Conservation (phyloP, 371 early-diverging fungal species). For the Lichtheimia ramosa region DNA sequence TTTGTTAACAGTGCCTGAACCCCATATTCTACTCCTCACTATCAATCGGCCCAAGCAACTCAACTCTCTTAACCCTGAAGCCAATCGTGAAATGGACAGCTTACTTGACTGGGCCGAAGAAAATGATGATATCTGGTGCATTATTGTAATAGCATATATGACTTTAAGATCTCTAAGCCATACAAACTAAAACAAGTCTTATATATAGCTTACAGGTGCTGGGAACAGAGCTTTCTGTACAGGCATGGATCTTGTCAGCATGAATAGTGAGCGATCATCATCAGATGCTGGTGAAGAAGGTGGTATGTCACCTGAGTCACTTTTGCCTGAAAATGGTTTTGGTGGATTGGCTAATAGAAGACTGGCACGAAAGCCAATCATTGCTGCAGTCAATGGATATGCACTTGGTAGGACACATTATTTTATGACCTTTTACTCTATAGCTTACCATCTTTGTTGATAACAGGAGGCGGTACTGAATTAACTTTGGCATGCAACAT, state of each 20-base stretch:
- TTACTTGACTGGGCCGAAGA: conserved; percentile 49
- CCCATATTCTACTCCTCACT: conserved; percentile 44
- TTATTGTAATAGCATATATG: conserved; percentile 35
- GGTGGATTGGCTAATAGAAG: conserved; percentile 46
- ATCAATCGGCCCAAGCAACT: conserved; percentile 46
- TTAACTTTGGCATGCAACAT: conserved; percentile 45
- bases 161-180: no score
- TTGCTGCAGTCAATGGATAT: conserved; percentile 54
- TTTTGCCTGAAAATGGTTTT: conserved; percentile 41
- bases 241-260: conserved; percentile 49
- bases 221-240: conserved; percentile 49
- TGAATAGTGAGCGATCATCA: conserved; percentile 16
- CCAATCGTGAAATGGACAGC: conserved; percentile 40
- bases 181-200: neutral
- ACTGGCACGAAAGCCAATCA: conserved; percentile 40
- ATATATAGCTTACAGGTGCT: conserved; percentile 44
- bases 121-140: conserved; percentile 40
- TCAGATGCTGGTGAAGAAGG: conserved; percentile 1
- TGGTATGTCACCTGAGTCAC: neutral
- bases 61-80: conserved; percentile 42
- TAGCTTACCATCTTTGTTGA: neutral
- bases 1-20: conserved; percentile 32
- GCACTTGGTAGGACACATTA: conserved; percentile 26
- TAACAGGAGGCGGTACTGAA: conserved; percentile 49
- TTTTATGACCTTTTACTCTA: no score